Evolutionary conservation across 805 yeast genomes (phyloP).

Genomic region (Candida mattraensis): DNA sequence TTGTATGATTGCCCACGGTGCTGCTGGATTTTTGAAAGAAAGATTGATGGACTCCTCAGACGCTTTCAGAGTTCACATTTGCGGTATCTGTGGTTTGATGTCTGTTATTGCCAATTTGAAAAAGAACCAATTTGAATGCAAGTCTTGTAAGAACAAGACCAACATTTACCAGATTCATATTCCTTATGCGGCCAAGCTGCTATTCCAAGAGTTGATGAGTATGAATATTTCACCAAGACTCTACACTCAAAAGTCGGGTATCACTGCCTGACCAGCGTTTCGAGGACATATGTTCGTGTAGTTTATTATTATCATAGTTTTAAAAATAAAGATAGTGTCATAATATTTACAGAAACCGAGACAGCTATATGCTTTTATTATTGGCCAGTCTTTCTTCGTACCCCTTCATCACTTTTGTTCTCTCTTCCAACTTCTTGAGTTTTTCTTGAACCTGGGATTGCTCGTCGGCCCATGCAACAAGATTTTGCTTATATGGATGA

Average conservation of each 20-base stretch:
- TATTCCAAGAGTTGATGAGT: conserved; percentile 99
- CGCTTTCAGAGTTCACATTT: conserved; percentile 96
- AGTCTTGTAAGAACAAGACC: conserved; percentile 97
- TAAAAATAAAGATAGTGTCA: no score
- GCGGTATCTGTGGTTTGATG: conserved; percentile 99
- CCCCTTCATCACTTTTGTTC: conserved; percentile 26
- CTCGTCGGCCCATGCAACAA: conserved; percentile 84
- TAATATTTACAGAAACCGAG: no score
- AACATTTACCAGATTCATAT: conserved; percentile 96
- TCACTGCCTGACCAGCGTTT: conserved; percentile 32
- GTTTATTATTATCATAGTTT: not conserved
- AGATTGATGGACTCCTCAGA: conserved; percentile 98
- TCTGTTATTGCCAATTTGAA: conserved; percentile 95
- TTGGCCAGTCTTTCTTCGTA: conserved; percentile 28
- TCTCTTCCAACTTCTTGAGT: conserved; percentile 37
- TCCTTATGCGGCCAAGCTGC: conserved; percentile 96
- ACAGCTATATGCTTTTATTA: conserved; percentile 16
- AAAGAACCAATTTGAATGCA: conserved; percentile 97
- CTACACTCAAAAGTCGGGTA: conserved; percentile 70
- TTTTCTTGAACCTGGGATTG: conserved; percentile 50
- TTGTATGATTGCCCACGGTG: conserved; percentile 99
- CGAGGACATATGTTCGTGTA: not conserved
- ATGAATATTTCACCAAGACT: conserved; percentile 98
- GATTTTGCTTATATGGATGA: conserved; percentile 81
- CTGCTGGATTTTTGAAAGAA: conserved; percentile 96